Evolutionary conservation across 129 eudicot genomes (phyloP), one percentile per base, ranked within the genome.

Genomic region (Dittrichia graveolens): DNA sequence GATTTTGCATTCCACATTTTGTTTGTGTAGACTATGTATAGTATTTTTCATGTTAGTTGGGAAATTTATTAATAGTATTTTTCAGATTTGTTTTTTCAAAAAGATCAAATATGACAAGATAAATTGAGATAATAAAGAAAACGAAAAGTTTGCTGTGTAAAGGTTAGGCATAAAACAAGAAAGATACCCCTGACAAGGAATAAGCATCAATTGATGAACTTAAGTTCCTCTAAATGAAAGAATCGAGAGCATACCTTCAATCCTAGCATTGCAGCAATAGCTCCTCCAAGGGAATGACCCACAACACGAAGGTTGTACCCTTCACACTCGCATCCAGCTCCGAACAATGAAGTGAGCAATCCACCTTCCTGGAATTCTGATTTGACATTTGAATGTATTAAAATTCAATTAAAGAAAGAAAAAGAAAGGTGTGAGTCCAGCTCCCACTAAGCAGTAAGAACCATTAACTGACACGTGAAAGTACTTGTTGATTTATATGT

Each of bases 251-350:
- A 16, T 77, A 85, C 96, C 88, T 78, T 81, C 42, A 89, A 16
- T 61, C 91, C 96, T 38, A 89, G 81, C 71, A 89, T 57, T 53
- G 96, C 85, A 62, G 87, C 81, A 65, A 89, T 89, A 62, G 96
- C 80, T 71, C 91, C 96, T 56, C 91, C 96, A 83, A 89, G 96
- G 70, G 96, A 89, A 69, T 89, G 96, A 11, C 96, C 96, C 65
- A 86, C 96, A 16, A 89, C 55, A 35, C 85, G 87, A 62, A 89
- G 72, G 67, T 68, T 67, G 35, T 89, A 89, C 14, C 91, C 87
- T 24, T 89, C 89, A 74, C 96, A 86, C 70, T 86, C 96, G 50
- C 89, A 79, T 69, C 91, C 96, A 65, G 78, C 68, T 77, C 89
- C 91, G 49, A 89, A 40, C 61, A 89, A 72, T 4, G 91, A 85